Evolutionary conservation across 768 basidiomycete genomes (phyloP).

Genomic region (Xerocomus brunneocitrinus): DNA sequence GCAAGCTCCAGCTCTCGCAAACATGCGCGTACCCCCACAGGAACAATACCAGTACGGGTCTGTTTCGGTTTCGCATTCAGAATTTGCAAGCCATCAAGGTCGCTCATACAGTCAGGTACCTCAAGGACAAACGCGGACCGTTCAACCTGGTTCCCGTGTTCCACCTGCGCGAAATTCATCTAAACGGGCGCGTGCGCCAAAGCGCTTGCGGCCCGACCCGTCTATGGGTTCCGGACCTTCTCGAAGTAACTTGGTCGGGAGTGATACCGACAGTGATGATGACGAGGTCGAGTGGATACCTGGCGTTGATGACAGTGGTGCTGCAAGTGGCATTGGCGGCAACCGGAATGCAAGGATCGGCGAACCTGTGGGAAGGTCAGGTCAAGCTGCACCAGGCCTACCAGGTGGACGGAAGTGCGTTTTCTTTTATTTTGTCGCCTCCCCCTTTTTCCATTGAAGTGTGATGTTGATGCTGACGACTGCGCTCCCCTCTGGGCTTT

Average conservation of each 20-base stretch:
- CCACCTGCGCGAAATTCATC: constrained; percentile 6
- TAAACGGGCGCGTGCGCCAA: constrained; percentile 21
- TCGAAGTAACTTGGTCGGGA: constrained; percentile 11
- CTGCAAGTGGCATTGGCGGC: background rate
- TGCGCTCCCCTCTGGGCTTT: background rate
- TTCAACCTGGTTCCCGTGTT: background rate
- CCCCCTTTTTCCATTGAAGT: background rate
- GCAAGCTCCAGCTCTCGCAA: constrained; percentile 1
- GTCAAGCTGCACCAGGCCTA: constrained; percentile 5
- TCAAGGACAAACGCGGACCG: background rate
- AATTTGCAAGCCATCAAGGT: background rate
- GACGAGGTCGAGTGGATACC: constrained; percentile 26
- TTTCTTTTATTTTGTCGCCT: background rate
- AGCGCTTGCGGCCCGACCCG: constrained; percentile 15
- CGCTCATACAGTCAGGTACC: background rate
- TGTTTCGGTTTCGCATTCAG: constrained; percentile 2
- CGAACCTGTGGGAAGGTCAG: constrained; percentile 2
- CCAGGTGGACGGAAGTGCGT: constrained; percentile 28
- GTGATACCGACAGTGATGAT: constrained; percentile 30
- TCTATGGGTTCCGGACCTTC: background rate
- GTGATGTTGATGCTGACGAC: constrained; percentile 11
- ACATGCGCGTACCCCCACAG: constrained; percentile 2
- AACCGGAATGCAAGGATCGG: background rate
- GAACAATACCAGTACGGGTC: constrained; percentile 8
- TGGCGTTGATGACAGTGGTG: constrained; percentile 6